Evolutionary conservation across 2,329 filamentous ascomycete species (phyloP), one percentile per base, ranked within the genome.

Genomic region (Pseudocercospora ulei): DNA sequence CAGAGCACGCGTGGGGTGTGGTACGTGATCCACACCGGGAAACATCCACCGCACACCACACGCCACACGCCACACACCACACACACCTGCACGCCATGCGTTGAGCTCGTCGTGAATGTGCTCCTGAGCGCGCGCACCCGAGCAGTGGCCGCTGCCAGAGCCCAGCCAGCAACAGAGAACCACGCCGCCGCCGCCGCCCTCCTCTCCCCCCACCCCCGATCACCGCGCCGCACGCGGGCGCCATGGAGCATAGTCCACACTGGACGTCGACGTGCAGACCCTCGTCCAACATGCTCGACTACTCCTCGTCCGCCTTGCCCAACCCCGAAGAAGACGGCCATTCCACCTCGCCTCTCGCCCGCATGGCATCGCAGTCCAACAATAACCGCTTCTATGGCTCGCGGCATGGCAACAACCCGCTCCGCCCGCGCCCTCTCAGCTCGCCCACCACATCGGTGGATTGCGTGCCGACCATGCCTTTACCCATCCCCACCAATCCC

Each of bases 351-450:
- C 38, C 48, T 13, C 49, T 59, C n/a, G 47, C 54, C 4, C 50
- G 56, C 19, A 54, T 59, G 51, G 36, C 51, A 5, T 57, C 54
- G 3, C 53, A 56, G 34, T 52, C 50, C n/a, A 49, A 54, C 31
- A 55, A 55, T 39, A 56, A 54, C 39, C 52, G 51, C 47, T 56
- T 55, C 46, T 56, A 54, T 38, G 44, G 38, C 38, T 48, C 52
- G 14, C 47, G 55, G 24, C 48, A 54, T 44, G 56, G 56, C 35
- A 61, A 61, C 49, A 58, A 60, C 9, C 38, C 52, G 34, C 61
- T 64, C 41, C 61, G 64, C 35, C 62, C 65, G 17, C 60, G 62
- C 29, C 61, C 62, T 30, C 67, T 72, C 35, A 65, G 67, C 41
- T 68, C 70, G 3, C 51, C 55, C 18, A 46, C 49, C 18, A 44